Evolutionary conservation across 129 eudicot genomes (phyloP).

Genomic region (Pulicaria dysenterica): DNA sequence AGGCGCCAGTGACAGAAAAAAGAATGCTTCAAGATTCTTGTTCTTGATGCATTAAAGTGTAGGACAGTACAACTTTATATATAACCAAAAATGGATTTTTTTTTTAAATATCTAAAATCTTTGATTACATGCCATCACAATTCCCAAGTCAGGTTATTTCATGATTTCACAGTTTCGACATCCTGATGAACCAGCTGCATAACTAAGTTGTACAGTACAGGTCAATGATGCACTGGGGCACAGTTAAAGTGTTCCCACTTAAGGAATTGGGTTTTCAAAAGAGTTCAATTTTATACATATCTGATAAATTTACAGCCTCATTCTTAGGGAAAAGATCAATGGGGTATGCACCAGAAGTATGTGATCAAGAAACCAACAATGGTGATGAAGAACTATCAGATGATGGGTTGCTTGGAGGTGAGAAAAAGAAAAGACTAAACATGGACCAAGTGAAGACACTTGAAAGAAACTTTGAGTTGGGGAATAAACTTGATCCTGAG

Average conservation of each 20-base stretch:
- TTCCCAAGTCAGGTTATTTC: too few relatives aligned
- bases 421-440: slow-evolving; percentile 85
- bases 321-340: slow-evolving; percentile 75
- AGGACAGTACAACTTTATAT: too few relatives aligned
- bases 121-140: too few relatives aligned
- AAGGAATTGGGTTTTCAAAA: slow-evolving; percentile 15
- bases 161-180: not conserved
- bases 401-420: slow-evolving; percentile 68
- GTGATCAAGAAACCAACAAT: slow-evolving; percentile 47
- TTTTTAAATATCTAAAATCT: too few relatives aligned
- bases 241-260: not conserved
- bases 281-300: slow-evolving; percentile 1
- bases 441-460: slow-evolving; percentile 92
- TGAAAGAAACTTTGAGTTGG: slow-evolving; percentile 87
- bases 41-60: too few relatives aligned
- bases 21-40: too few relatives aligned
- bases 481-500: slow-evolving; percentile 93
- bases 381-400: slow-evolving; percentile 73
- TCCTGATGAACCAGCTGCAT: slow-evolving; percentile 1
- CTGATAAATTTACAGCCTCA: slow-evolving; percentile 46
- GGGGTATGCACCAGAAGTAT: slow-evolving; percentile 47
- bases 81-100: too few relatives aligned
- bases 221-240: slow-evolving; percentile 25
- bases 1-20: too few relatives aligned
- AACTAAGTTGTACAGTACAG: slow-evolving; percentile 20